Conservation (phyloP, 2,329 filamentous ascomycete species). For the Cytospora piceae region DNA sequence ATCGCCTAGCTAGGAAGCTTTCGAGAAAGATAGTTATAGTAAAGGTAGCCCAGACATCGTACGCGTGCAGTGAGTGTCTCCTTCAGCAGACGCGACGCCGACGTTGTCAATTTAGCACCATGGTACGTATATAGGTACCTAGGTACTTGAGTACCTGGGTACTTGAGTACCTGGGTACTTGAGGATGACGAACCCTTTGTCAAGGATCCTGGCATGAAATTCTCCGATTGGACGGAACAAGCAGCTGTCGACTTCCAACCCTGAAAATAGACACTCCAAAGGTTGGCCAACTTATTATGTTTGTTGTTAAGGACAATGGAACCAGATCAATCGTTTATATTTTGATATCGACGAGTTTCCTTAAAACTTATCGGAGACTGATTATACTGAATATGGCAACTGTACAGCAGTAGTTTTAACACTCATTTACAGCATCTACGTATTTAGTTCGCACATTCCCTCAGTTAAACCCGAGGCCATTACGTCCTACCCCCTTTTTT, state of each 20-base stretch:
- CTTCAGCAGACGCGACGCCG: background rate
- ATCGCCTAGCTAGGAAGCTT: background rate
- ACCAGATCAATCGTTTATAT: background rate
- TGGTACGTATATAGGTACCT: background rate
- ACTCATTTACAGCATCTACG: background rate
- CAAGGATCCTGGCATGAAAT: background rate
- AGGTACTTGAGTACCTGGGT: background rate
- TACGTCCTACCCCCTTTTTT: background rate
- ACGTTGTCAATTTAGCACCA: background rate
- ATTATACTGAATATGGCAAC: background rate
- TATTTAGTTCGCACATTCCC: background rate
- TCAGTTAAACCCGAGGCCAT: background rate
- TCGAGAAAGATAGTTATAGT: background rate
- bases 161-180: background rate
- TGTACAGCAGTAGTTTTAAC: background rate
- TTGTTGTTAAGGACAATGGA: background rate
- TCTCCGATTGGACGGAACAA: background rate
- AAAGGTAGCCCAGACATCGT: too few relatives aligned
- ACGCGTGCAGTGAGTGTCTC: background rate
- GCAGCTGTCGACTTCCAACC: background rate
- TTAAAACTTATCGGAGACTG: background rate
- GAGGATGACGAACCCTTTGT: background rate
- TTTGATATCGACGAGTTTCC: background rate
- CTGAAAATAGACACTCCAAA: background rate
- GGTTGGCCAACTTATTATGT: conserved; percentile 11